Evolutionary conservation across 2,329 filamentous ascomycete genomes (phyloP).

Genomic region (Sphaerostilbella broomeana): DNA sequence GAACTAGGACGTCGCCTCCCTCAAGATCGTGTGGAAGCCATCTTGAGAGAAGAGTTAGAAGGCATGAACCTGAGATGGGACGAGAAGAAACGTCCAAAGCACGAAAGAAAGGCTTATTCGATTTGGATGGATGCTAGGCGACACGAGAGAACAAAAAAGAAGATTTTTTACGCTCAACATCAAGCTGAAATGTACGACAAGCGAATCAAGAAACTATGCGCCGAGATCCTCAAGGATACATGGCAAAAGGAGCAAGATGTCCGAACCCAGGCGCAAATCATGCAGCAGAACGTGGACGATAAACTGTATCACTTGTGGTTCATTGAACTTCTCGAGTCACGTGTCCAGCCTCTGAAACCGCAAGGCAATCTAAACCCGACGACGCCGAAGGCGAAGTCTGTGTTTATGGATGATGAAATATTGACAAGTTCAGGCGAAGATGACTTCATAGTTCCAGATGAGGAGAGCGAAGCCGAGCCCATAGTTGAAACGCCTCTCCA

Average conservation of each 20-base stretch:
- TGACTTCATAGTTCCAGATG: slow-evolving; percentile 41
- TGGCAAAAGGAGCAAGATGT: slow-evolving; percentile 51
- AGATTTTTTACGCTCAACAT: slow-evolving; percentile 39
- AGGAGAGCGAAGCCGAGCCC: too few relatives aligned
- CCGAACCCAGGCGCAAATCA: slow-evolving; percentile 44
- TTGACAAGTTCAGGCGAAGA: slow-evolving; percentile 45
- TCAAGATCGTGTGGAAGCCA: slow-evolving; percentile 39
- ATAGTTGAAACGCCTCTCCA: not conserved
- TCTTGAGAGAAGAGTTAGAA: slow-evolving; percentile 49
- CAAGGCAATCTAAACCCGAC: slow-evolving; percentile 18
- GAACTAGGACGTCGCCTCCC: slow-evolving; percentile 26
- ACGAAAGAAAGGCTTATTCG: slow-evolving; percentile 48
- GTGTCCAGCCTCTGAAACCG: slow-evolving; percentile 33
- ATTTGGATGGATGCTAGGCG: slow-evolving; percentile 55
- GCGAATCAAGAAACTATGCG: slow-evolving; percentile 50
- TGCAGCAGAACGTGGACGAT: slow-evolving; percentile 61
- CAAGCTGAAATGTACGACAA: slow-evolving; percentile 36
- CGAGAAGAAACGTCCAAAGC: slow-evolving; percentile 48
- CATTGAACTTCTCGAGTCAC: slow-evolving; percentile 39
- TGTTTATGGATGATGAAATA: slow-evolving; percentile 37
- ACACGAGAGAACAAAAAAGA: slow-evolving; percentile 25
- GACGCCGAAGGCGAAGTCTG: not conserved
- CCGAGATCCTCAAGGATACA: slow-evolving; percentile 43
- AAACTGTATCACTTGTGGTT: slow-evolving; percentile 48
- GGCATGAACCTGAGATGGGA: slow-evolving; percentile 50